These are phyloP conservation scores for Eucalyptus regnans DNA, from an alignment of 345 rosid genomes.

Conservation along the genomic window DNA sequence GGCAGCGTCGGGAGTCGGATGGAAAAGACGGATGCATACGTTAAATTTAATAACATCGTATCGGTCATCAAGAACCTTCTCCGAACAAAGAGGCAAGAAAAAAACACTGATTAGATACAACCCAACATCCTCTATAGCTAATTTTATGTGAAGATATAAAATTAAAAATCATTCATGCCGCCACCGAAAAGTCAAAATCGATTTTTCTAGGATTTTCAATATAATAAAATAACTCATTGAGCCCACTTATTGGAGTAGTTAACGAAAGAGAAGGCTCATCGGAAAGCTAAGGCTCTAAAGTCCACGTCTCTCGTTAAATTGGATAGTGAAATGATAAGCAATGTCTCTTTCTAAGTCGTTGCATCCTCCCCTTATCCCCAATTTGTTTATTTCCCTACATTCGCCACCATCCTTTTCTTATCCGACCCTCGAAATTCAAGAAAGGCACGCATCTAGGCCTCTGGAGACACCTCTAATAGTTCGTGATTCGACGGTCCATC, in stretches of 20 bases:
- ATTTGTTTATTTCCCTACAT: background rate
- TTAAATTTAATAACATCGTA: background rate
- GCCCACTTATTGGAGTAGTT: background rate
- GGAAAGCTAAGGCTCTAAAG: background rate
- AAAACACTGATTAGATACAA: background rate
- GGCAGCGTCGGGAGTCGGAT: background rate
- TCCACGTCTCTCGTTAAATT: background rate
- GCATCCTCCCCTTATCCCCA: background rate
- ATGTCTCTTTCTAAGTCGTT: background rate
- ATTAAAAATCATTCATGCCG: background rate
- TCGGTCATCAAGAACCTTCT: background rate
- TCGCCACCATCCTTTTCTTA: background rate
- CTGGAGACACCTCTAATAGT: background rate
- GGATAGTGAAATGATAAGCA: background rate
- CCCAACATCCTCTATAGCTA: background rate
- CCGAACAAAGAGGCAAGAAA: too few relatives aligned
- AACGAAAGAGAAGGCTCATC: background rate
- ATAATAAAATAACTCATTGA: too few relatives aligned
- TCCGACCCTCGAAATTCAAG: background rate
- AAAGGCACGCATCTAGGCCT: background rate
- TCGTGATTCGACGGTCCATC: accelerated
- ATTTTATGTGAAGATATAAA: background rate
- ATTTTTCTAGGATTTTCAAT: background rate
- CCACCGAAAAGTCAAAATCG: background rate
- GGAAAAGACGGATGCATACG: background rate